Conservation (phyloP, 495 filamentous ascomycete genomes). For the Aspergillus ellipticus region DNA sequence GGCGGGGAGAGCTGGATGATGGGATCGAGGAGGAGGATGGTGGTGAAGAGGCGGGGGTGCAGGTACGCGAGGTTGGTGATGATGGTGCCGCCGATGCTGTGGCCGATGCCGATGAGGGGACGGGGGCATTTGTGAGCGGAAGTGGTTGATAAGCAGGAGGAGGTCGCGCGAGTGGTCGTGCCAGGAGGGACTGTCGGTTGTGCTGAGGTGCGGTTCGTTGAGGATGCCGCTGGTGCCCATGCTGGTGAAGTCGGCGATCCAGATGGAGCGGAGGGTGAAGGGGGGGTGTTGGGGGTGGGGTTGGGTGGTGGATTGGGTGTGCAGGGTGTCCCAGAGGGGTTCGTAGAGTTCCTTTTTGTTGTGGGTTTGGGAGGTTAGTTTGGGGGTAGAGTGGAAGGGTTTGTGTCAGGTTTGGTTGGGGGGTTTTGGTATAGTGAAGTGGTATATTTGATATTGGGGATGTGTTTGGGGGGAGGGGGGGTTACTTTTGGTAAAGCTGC, state of each 20-base stretch:
- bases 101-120: not conserved
- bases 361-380: too few relatives aligned
- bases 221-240: not conserved
- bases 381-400: too few relatives aligned
- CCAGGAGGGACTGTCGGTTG: not conserved
- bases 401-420: too few relatives aligned
- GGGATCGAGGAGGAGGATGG: not conserved
- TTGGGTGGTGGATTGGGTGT: not conserved
- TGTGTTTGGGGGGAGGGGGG: too few relatives aligned
- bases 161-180: not conserved
- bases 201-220: not conserved
- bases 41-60: not conserved
- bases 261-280: not conserved
- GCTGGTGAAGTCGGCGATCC: not conserved
- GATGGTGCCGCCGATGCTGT: not conserved
- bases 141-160: not conserved
- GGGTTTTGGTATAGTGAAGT: too few relatives aligned
- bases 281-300: too few relatives aligned
- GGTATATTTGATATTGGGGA: not conserved
- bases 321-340: not conserved
- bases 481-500: not conserved
- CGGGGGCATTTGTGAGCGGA: not conserved
- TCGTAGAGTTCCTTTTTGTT: not conserved
- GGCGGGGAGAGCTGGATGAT: not conserved
- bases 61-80: not conserved